Conservation (phyloP, 225 moss, liverwort and hornwort species). For the Physcomitrium patens region DNA sequence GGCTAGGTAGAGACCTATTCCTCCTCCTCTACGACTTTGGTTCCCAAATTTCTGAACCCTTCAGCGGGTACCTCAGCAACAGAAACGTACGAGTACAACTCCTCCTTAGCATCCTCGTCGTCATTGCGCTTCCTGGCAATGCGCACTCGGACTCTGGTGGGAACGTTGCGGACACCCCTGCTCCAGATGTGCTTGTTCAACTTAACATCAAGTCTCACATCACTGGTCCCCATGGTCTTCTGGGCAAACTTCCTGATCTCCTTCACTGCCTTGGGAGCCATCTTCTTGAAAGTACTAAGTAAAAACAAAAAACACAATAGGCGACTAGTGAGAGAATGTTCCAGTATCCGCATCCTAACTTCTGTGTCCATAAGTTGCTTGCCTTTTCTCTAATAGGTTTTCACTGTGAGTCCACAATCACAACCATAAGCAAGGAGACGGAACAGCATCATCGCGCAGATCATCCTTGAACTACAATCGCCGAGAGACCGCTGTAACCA, state of each 20-base stretch:
- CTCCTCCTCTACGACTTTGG: conserved; percentile 33
- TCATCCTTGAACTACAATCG: too few species aligned
- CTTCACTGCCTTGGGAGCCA: conserved; percentile 12
- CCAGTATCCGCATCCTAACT: too few species aligned
- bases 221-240: conserved; percentile 30
- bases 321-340: too few species aligned
- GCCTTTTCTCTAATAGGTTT: too few species aligned
- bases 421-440: too few species aligned
- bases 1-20: background rate
- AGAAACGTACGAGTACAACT: conserved; percentile 30
- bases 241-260: conserved; percentile 28
- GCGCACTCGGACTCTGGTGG: conserved; percentile 30
- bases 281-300: conserved; percentile 31
- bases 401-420: too few species aligned
- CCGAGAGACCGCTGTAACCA: too few species aligned
- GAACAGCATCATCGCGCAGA: too few species aligned
- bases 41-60: conserved; percentile 12
- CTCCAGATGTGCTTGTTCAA: conserved; percentile 35
- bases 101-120: conserved; percentile 34
- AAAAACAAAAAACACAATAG: background rate
- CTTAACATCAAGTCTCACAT: conserved; percentile 31
- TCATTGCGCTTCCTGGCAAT: conserved; percentile 33
- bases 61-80: conserved; percentile 22
- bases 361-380: too few species aligned
- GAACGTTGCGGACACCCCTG: background rate